phyloP scores from a whole-genome alignment of 345 rosid species.

The Orychophragmus violaceus region DNA sequence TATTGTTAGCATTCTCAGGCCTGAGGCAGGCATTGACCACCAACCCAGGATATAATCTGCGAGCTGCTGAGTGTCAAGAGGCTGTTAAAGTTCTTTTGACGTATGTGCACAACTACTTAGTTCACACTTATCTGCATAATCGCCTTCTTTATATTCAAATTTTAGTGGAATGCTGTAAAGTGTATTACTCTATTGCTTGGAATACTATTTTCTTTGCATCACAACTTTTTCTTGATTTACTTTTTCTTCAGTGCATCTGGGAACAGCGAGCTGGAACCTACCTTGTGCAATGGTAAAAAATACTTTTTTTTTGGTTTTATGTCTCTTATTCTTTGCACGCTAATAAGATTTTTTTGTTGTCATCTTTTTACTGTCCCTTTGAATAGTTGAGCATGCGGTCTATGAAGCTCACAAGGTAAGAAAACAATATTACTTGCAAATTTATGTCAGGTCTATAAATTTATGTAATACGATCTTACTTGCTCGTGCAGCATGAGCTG shows the following conservation, averaged over 20 bases:
- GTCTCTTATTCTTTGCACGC: neutral
- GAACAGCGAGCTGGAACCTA: neutral
- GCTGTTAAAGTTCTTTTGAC: conserved; percentile 72
- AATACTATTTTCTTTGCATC: neutral
- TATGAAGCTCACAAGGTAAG: conserved; percentile 79
- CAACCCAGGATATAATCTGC: conserved; percentile 86
- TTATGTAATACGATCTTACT: neutral
- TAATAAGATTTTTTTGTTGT: conserved; percentile 1
- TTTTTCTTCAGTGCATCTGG: neutral
- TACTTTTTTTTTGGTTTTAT: neutral
- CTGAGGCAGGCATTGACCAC: conserved; percentile 76
- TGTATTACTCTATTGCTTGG: neutral
- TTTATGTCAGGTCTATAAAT: neutral
- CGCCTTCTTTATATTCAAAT: neutral
- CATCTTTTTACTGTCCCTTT: conserved; percentile 10
- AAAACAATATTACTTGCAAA: neutral
- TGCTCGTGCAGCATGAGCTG: conserved; percentile 44
- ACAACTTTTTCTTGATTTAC: neutral
- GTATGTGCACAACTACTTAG: conserved; percentile 40
- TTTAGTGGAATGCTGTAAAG: conserved; percentile 3
- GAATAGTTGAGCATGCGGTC: conserved; percentile 59
- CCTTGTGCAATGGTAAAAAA: neutral
- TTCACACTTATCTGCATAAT: conserved; percentile 16
- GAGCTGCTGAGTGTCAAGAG: conserved; percentile 89
- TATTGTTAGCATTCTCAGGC: conserved; percentile 93